Evolutionary conservation across 352 stramenopile species (phyloP).

Genomic region (Phytophthora lateralis): DNA sequence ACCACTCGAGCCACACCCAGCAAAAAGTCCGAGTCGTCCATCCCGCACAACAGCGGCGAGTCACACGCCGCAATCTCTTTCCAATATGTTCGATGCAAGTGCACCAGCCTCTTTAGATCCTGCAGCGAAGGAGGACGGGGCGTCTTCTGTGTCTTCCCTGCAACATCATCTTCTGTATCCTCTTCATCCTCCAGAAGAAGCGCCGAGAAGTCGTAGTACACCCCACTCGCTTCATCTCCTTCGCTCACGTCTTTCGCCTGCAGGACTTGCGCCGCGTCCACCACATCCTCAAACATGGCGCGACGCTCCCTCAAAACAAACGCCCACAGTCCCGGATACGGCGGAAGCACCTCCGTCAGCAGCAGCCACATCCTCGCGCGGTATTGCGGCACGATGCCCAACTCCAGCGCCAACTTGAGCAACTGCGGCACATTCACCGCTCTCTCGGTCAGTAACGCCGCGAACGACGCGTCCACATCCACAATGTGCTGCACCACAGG

Average conservation of each 20-base stretch:
- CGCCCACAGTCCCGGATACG: slow-evolving; percentile 64
- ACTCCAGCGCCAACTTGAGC: slow-evolving; percentile 73
- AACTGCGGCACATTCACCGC: slow-evolving; percentile 70
- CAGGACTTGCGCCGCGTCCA: slow-evolving; percentile 54
- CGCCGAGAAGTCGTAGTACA: slow-evolving; percentile 32
- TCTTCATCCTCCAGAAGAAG: slow-evolving; percentile 25
- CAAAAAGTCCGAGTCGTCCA: slow-evolving; percentile 49
- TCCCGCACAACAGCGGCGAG: slow-evolving; percentile 33
- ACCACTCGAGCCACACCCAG: slow-evolving; percentile 42
- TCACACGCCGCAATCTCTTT: slow-evolving; percentile 36
- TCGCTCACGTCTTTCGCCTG: slow-evolving; percentile 32
- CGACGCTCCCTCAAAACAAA: slow-evolving; percentile 58
- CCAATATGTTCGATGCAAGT: slow-evolving; percentile 56
- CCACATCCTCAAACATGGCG: slow-evolving; percentile 72
- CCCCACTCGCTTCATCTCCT: slow-evolving; percentile 12
- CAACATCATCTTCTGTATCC: background rate
- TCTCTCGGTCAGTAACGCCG: slow-evolving; percentile 59
- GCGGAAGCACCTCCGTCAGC: slow-evolving; percentile 55
- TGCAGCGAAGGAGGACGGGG: slow-evolving; percentile 9
- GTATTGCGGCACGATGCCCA: slow-evolving; percentile 64
- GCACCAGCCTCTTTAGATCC: slow-evolving; percentile 34
- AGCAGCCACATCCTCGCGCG: slow-evolving; percentile 67
- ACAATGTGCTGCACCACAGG: slow-evolving; percentile 85
- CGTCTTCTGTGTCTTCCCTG: slow-evolving; percentile 2
- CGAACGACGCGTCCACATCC: slow-evolving; percentile 78